Evolutionary conservation across 768 basidiomycete species (phyloP).

Genomic region (Termitomyces heimii): DNA sequence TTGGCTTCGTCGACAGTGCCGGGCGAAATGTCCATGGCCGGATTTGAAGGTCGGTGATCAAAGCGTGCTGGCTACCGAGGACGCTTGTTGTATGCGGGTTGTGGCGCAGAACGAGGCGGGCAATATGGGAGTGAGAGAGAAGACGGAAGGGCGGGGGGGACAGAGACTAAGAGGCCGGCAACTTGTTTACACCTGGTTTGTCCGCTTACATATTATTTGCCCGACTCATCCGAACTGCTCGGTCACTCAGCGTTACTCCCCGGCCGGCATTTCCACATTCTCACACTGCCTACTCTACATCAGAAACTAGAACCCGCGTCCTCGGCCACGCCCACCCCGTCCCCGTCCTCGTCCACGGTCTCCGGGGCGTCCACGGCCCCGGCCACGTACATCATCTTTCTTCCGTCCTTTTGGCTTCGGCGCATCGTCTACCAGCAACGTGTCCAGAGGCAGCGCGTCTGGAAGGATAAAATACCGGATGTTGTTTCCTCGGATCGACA

Average conservation of each 20-base stretch:
- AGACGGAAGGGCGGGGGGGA: constrained; percentile 8
- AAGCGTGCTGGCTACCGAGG: constrained; percentile 17
- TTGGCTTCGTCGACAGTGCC: constrained; percentile 28
- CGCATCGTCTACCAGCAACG: constrained; percentile 94
- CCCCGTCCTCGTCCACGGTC: constrained; percentile 51
- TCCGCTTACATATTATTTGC: constrained; percentile 23
- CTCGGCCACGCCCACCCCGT: constrained; percentile 35
- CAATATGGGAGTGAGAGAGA: constrained; percentile 5
- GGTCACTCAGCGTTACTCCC: constrained; percentile 11
- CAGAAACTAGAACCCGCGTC: constrained; percentile 20
- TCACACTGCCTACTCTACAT: background rate
- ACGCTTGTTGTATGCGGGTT: background rate
- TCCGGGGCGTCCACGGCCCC: constrained; percentile 46
- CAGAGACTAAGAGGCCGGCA: constrained; percentile 18
- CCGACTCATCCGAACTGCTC: constrained; percentile 18
- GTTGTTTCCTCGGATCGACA: constrained; percentile 96
- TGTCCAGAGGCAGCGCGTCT: constrained; percentile 93
- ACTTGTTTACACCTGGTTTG: constrained; percentile 30
- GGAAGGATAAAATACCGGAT: constrained; percentile 97
- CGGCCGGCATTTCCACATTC: background rate
- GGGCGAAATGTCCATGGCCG: constrained; percentile 33
- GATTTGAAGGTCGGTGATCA: constrained; percentile 39
- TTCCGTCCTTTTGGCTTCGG: constrained; percentile 92
- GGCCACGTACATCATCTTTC: constrained; percentile 77
- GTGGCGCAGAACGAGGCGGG: background rate